Evolutionary conservation across 441 rosid genomes (phyloP), one percentile per base, ranked within the genome.

Genomic region (Raphanus hybrid): DNA sequence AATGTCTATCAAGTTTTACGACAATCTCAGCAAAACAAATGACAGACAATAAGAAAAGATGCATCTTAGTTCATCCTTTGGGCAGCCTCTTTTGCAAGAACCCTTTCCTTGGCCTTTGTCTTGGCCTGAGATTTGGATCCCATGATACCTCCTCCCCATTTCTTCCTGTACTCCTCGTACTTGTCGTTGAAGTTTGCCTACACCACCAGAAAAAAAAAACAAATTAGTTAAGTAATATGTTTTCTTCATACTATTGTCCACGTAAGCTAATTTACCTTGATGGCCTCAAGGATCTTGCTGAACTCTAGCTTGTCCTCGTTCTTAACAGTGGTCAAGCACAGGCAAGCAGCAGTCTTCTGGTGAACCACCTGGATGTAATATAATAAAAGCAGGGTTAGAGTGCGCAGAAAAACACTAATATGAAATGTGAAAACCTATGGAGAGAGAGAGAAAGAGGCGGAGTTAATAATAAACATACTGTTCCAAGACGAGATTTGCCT

Each of bases 401-500:
- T 9, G 5, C 7, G 14, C 45, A 8, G 11, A 41, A 8, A 41
- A 41, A 8, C 45, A 41, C 45, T 35, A 39, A 5, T 1, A 14
- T 48, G 20, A 52, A 52, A 52, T 2, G 16, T 50, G 26, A n/a
- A 50, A 50, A 5, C 18, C 57, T 2, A 15, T 52, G 55, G 12
- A 41, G 48, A 41, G 7, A 50, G 48, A 41, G 48, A 39, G 48
- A 41, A 11, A 39, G 50, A 43, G 54, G 54, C 15, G 2, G 54
- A 45, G 54, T 45, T 7, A 35, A 35, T 6, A 35, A 35, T 43
- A 15, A 2, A 52, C 1, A 52, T 52, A 55, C 98, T 81, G 93
- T 78, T 84, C 97, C 97, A 71, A 93, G 75, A 3, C 98, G 87
- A 12, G 98, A 81, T 78, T 93, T 93, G 16, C 96, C 94, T 82